phyloP scores from a whole-genome alignment of 2,329 filamentous ascomycete species.

The Calonectria pseudoturangicola region DNA sequence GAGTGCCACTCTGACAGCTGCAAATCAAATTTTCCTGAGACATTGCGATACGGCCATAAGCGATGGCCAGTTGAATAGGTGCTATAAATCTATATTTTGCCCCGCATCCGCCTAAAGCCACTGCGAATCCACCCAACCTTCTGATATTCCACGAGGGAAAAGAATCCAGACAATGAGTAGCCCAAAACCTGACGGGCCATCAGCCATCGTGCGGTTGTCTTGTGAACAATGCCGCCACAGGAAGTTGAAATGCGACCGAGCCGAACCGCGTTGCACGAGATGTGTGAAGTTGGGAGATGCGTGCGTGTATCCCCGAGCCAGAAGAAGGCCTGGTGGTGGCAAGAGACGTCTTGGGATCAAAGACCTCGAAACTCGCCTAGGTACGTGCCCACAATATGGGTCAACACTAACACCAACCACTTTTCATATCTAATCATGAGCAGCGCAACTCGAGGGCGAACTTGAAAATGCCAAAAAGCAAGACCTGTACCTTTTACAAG shows the following conservation, averaged over 20 bases:
- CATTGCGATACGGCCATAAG: background rate
- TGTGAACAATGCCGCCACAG: conserved; percentile 4
- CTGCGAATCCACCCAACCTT: background rate
- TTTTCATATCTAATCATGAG: background rate
- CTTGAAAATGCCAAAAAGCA: background rate
- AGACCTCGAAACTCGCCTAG: background rate
- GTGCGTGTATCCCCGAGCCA: conserved; percentile 11
- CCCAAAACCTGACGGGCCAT: background rate
- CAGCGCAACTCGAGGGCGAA: conserved; percentile 8
- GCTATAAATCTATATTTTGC: background rate
- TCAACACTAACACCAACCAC: background rate
- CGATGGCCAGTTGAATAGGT: background rate
- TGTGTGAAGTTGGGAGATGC: background rate
- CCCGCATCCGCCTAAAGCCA: background rate
- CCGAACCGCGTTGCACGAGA: conserved; percentile 6
- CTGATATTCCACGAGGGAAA: background rate
- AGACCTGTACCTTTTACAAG: background rate
- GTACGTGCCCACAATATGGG: background rate
- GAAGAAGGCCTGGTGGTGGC: background rate
- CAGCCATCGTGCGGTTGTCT: background rate
- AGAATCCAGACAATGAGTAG: background rate
- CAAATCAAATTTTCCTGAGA: background rate
- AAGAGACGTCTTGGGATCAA: background rate
- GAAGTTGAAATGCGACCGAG: conserved; percentile 18
- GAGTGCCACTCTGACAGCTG: background rate